Base-by-base conservation (phyloP, 225 moss, liverwort and hornwort species). In the Straminergon stramineum region DNA sequence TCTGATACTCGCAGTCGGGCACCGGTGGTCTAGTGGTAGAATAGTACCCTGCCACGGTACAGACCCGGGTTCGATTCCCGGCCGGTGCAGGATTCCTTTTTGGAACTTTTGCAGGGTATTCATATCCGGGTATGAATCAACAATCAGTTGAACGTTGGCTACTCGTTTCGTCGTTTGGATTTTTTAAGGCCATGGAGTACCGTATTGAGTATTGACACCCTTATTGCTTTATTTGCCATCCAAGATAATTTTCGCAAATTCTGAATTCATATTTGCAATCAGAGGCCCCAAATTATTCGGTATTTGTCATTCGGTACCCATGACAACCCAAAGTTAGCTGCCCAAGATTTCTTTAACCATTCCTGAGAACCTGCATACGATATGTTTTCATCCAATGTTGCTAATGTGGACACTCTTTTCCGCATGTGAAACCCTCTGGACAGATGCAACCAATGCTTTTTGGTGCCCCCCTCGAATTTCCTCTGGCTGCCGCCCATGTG, bases 31-130 rank as follows among this genome's bases (percentile, higher is more conserved):
- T 84, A 84, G 84, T 84, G 84, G 84, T 84, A 84, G 85, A 85
- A 75, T 85, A 85, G 85, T 85, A 85, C 85, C 85, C 85, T 85
- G 85, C 85, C 85, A 85, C 85, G 85, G 85, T 85, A 85, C 85
- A 85, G 85, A 85, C 74, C 85, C 85, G 85, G 85, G 85, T 85
- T 85, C 74, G 85, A 74, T 85, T 85, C 85, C 85, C 85, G 85
- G 85, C 85, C 85, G 85, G 74, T 85, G 85, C 85, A 74, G 0
- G 3, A 5, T 5, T 5, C 1, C 2, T 5, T 5, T 13, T 28
- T 34, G 0, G 45, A 2, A 2, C 8, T 39, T 30, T 28, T 13
- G 19, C 41, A 12, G 5, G 5, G 11, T 5, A 17, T n/a, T 26
- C 15, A 4, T 31, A 45, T 10, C 45, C 11, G 31, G 18, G 12